Evolutionary conservation across 768 basidiomycete genomes (phyloP).

Genomic region (Rhodotorula toruloides): DNA sequence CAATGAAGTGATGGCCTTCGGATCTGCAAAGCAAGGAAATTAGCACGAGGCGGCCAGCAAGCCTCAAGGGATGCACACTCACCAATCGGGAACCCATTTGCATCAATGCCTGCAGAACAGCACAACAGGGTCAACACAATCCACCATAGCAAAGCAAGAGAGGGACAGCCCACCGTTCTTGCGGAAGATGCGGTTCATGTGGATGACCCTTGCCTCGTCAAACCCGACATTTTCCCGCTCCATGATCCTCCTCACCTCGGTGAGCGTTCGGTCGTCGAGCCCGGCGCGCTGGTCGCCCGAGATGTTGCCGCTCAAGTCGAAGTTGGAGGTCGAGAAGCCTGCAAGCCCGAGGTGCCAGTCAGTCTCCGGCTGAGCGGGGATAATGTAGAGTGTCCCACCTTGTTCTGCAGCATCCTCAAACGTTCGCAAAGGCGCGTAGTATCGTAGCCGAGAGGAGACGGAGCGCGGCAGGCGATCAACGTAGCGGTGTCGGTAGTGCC

Average conservation of each 20-base stretch:
- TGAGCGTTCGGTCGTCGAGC: constrained; percentile 35
- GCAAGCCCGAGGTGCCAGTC: not conserved
- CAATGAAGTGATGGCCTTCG: constrained; percentile 32
- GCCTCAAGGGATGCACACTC: not conserved
- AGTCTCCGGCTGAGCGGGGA: too few relatives aligned
- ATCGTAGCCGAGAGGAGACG: constrained; percentile 32
- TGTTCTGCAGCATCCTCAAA: constrained; percentile 38
- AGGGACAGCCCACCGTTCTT: constrained; percentile 13
- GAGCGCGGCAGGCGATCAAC: constrained; percentile 31
- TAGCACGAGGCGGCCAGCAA: not conserved
- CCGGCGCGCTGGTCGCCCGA: constrained; percentile 30
- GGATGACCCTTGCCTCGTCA: constrained; percentile 31
- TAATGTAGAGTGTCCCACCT: constrained; percentile 3
- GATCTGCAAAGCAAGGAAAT: constrained; percentile 2
- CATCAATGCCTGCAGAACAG: constrained; percentile 22
- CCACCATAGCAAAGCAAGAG: not conserved
- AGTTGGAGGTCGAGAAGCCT: constrained; percentile 35
- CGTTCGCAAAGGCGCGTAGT: constrained; percentile 37
- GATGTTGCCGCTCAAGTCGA: constrained; percentile 34
- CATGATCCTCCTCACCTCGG: constrained; percentile 40
- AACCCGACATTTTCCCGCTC: constrained; percentile 28
- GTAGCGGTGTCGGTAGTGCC: constrained; percentile 27
- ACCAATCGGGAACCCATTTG: constrained; percentile 34
- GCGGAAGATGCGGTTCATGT: constrained; percentile 25
- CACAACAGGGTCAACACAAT: not conserved